Evolutionary conservation across 139 green algal species (phyloP).

Genomic region (Pycnococcus provasolii): DNA sequence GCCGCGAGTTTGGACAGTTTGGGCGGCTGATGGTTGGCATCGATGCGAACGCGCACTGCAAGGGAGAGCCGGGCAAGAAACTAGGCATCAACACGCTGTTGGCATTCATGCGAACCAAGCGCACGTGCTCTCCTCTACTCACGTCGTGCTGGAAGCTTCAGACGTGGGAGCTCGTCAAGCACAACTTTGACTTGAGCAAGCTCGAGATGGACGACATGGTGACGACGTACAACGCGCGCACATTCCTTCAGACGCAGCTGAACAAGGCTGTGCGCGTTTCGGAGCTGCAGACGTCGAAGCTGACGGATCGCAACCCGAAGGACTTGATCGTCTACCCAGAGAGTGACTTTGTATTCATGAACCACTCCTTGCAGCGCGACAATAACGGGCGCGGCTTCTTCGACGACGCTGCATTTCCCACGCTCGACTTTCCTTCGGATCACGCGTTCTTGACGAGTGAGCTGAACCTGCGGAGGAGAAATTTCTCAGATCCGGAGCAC

Average conservation of each 20-base stretch:
- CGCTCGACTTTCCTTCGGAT: constrained; percentile 1
- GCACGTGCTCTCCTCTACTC: too few species aligned
- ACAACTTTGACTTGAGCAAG: neutral
- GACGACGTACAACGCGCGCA: constrained; percentile 12
- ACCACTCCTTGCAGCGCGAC: neutral
- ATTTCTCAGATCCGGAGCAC: too few species aligned
- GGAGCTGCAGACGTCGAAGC: neutral
- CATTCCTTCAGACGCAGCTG: constrained; percentile 9
- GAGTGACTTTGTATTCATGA: neutral
- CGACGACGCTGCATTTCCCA: neutral
- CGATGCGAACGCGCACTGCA: too few species aligned
- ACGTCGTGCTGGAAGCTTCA: too few species aligned
- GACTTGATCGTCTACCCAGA: constrained; percentile 5
- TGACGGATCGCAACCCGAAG: constrained; percentile 12
- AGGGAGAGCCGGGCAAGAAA: neutral
- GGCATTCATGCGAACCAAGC: too few species aligned
- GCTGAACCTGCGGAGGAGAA: neutral
- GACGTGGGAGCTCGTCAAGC: neutral
- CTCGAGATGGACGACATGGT: neutral
- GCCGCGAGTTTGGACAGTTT: too few species aligned
- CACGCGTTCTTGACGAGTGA: neutral
- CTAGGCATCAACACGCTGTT: neutral
- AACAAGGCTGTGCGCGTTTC: constrained; percentile 2
- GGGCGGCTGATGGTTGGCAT: too few species aligned
- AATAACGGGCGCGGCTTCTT: neutral